These are phyloP conservation scores for Colletotrichum falcatum DNA, from an alignment of 2,329 filamentous ascomycete genomes.

Conservation along the genomic window DNA sequence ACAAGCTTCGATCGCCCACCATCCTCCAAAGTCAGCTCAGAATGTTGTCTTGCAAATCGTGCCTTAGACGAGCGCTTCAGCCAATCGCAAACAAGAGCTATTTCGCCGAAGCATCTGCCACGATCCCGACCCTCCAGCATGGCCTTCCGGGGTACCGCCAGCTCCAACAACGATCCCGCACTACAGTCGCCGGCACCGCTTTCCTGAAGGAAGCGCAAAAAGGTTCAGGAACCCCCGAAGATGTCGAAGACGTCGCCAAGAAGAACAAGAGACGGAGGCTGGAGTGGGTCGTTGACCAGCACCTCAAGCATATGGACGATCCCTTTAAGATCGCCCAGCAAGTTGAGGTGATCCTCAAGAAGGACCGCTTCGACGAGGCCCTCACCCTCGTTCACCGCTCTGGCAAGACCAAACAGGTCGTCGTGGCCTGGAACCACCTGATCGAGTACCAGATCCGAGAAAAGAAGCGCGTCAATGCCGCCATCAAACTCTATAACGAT, in stretches of 20 bases:
- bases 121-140: neutral
- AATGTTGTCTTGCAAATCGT: slow-evolving; percentile 18
- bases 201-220: slow-evolving; percentile 1
- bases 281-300: slow-evolving; percentile 60
- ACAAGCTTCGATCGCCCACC: neutral
- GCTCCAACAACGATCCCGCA: slow-evolving; percentile 2
- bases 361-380: slow-evolving; percentile 74
- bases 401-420: slow-evolving; percentile 72
- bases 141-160: neutral
- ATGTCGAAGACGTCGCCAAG: slow-evolving; percentile 17
- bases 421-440: slow-evolving; percentile 89
- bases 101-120: slow-evolving; percentile 6
- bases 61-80: slow-evolving; percentile 16
- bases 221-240: neutral
- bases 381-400: slow-evolving; percentile 75
- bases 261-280: slow-evolving; percentile 47
- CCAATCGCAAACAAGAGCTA: neutral
- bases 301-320: slow-evolving; percentile 75
- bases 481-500: slow-evolving; percentile 90
- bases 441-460: slow-evolving; percentile 77
- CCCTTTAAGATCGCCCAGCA: slow-evolving; percentile 78
- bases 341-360: slow-evolving; percentile 70
- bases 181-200: neutral
- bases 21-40: neutral
- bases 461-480: slow-evolving; percentile 67